Percentiles rank a stretch among this genome's conserved stretches.
These are phyloP conservation scores for Pichia deserticola DNA, from an alignment of 805 yeast species.

Conservation along the genomic window DNA sequence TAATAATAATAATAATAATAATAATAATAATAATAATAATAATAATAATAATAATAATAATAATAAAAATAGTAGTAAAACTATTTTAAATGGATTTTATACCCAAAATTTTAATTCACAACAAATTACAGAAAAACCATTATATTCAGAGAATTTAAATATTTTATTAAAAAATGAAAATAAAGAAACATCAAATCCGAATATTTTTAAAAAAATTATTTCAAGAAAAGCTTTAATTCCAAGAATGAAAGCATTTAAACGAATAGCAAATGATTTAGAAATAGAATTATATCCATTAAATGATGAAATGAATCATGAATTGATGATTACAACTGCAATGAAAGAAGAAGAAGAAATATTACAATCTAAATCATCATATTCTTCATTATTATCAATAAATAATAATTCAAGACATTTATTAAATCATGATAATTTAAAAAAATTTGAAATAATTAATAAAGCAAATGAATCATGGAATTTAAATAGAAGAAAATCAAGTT, in stretches of 20 bases:
- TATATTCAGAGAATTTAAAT: no score
- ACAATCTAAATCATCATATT: slow-evolving; percentile 10
- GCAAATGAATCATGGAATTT: slow-evolving; percentile 33
- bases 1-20: no score
- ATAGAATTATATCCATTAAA: slow-evolving; percentile 29
- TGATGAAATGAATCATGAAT: slow-evolving; percentile 30
- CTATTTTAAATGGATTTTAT: no score
- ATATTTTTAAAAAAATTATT: slow-evolving; percentile 26
- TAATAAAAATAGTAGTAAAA: not conserved
- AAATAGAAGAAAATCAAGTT: slow-evolving; percentile 15
- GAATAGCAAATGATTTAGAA: slow-evolving; percentile 29
- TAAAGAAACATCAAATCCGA: slow-evolving; percentile 6
- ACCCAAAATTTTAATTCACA: no score
- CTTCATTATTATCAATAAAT: slow-evolving; percentile 1
- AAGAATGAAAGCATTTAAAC: slow-evolving; percentile 28
- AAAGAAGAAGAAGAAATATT: slow-evolving; percentile 25
- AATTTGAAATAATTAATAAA: slow-evolving; percentile 28
- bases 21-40: no score
- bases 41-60: not conserved
- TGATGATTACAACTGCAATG: slow-evolving; percentile 26
- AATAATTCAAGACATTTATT: slow-evolving; percentile 1
- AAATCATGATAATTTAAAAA: slow-evolving; percentile 21
- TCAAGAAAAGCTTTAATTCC: slow-evolving; percentile 26
- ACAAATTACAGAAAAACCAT: no score
- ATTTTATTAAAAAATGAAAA: no score